Evolutionary conservation across 2,329 filamentous ascomycete species (phyloP), one percentile per base, ranked within the genome.

Genomic region (Plenodomus lindquistii): DNA sequence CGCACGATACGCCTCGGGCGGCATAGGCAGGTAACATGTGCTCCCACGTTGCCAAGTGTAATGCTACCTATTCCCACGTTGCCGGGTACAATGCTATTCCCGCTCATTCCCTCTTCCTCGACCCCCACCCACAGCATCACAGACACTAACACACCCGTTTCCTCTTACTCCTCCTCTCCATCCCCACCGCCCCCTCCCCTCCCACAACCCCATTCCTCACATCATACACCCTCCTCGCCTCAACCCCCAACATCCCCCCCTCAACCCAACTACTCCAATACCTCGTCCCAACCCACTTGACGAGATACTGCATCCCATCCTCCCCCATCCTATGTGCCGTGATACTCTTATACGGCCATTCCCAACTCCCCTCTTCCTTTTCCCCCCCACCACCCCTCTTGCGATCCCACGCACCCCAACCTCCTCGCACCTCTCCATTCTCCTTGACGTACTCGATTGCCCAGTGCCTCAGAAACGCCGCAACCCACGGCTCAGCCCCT

Each of bases 271-370:
- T 48, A 7, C 48, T 43, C 15, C 29, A 36, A 31, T 44, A 54
- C n/a, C 55, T 29, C 40, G 48, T 41, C 5, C 56, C 54, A 17
- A 59, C 48, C 54, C 51, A 55, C 42, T 57, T 52, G 10, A 57
- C 48, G 10, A 57, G 42, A 21, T 59, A 59, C 21, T 38, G 17
- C 6, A 54, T 20, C 18, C 54, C 54, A 42, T 55, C 19, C 5
- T 7, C 15, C 3, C 40, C 43, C 15, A 44, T 47, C 38, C 48
- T 53, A 34, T 55, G 52, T 3, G 37, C 45, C 0, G 55, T 18
- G 35, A 55, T 57, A 10, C 50, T 38, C 29, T 59, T 59, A 44
- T 50, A 60, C 4, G 53, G 52, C 55, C 52, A 60, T 6, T 52
- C 46, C 55, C 52, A 60, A 19, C 35, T 47, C 19, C 17, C 19